Percentiles rank a stretch among this genome's conserved stretches.
These are phyloP conservation scores for Zygosaccharomyces kombuchaensis DNA, from an alignment of 805 yeast genomes.

Conservation along the genomic window DNA sequence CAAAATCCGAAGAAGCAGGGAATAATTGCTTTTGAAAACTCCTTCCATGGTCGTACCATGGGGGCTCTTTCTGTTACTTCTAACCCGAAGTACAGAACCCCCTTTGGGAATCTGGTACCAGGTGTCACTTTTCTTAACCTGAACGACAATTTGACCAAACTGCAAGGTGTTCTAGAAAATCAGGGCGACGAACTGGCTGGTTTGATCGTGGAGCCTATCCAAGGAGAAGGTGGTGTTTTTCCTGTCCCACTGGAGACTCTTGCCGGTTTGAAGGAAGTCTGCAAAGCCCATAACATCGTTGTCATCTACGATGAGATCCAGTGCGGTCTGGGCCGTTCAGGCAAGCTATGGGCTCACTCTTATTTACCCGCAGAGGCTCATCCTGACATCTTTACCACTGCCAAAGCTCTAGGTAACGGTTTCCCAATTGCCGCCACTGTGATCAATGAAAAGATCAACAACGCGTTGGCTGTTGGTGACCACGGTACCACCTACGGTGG, in stretches of 20 bases:
- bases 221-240: slow-evolving; percentile 95
- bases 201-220: slow-evolving; percentile 93
- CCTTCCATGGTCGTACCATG: slow-evolving; percentile 94
- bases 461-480: slow-evolving; percentile 77
- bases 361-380: slow-evolving; percentile 72
- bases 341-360: slow-evolving; percentile 89
- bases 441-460: slow-evolving; percentile 75
- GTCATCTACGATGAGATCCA: slow-evolving; percentile 94
- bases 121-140: slow-evolving; percentile 53
- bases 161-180: slow-evolving; percentile 20
- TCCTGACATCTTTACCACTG: slow-evolving; percentile 91
- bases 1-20: slow-evolving; percentile 57
- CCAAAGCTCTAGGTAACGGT: slow-evolving; percentile 96
- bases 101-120: slow-evolving; percentile 89
- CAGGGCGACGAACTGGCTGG: slow-evolving; percentile 57
- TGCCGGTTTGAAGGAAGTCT: slow-evolving; percentile 57
- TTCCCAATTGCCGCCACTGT: slow-evolving; percentile 94
- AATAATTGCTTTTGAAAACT: slow-evolving; percentile 78
- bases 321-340: slow-evolving; percentile 93
- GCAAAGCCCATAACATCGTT: slow-evolving; percentile 64
- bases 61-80: slow-evolving; percentile 92
- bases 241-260: slow-evolving; percentile 63
- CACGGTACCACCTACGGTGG: slow-evolving; percentile 99
- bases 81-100: slow-evolving; percentile 87
- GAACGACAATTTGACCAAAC: slow-evolving; percentile 33